Percentiles rank a stretch among this genome's conserved stretches.
Evolutionary conservation across 2,329 filamentous ascomycete genomes (phyloP).

Genomic region (Trichoderma brevicompactum): DNA sequence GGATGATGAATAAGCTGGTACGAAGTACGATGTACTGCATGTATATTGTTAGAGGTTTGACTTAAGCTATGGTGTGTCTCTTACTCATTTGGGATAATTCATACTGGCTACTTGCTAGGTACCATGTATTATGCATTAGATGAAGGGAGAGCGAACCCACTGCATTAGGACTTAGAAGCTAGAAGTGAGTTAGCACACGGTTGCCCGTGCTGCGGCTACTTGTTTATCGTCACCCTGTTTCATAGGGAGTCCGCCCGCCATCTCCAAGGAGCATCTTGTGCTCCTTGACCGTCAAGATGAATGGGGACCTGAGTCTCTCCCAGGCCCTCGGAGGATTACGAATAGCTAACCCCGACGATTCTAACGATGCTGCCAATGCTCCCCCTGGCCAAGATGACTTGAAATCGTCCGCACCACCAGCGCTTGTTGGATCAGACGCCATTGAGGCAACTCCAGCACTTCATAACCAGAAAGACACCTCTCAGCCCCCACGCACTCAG

Average conservation of each 20-base stretch:
- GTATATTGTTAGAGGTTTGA: neutral
- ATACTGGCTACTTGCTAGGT: neutral
- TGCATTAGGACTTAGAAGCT: slow-evolving; percentile 16
- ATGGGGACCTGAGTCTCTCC: slow-evolving; percentile 89
- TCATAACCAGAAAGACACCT: slow-evolving; percentile 33
- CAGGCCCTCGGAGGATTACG: slow-evolving; percentile 91
- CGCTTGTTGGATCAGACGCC: slow-evolving; percentile 27
- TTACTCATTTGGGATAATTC: slow-evolving; percentile 5
- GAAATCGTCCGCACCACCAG: slow-evolving; percentile 26
- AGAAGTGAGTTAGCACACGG: slow-evolving; percentile 21
- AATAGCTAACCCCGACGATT: slow-evolving; percentile 94
- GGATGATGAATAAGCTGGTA: no score
- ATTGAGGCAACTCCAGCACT: slow-evolving; percentile 27
- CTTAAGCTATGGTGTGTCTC: neutral
- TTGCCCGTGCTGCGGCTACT: slow-evolving; percentile 21
- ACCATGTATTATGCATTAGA: slow-evolving; percentile 16
- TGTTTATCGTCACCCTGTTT: slow-evolving; percentile 29
- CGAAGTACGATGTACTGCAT: no score
- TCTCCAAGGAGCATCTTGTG: slow-evolving; percentile 28
- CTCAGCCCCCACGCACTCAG: slow-evolving; percentile 30
- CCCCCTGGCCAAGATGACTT: slow-evolving; percentile 36
- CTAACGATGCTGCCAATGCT: slow-evolving; percentile 45
- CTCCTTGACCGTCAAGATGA: slow-evolving; percentile 62
- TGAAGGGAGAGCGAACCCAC: slow-evolving; percentile 18
- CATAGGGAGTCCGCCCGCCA: slow-evolving; percentile 27